Evolutionary conservation across 208 protist species (phyloP), one percentile per base, ranked within the genome.

Genomic region (Trypanosomatidae sp.): DNA sequence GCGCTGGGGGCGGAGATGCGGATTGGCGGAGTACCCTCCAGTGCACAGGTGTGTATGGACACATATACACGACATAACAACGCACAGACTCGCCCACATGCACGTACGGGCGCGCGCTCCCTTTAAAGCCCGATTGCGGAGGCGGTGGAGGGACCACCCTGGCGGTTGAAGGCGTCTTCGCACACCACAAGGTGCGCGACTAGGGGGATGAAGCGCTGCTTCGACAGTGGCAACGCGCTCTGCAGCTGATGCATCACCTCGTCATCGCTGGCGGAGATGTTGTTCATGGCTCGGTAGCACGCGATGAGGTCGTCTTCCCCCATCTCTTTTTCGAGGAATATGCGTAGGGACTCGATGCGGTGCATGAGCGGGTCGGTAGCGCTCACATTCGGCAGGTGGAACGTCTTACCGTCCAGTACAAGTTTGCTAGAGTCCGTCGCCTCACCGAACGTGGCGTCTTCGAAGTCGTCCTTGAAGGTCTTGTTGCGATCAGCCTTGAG

Each of bases 341-440:
- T 83, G 59, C 95, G 90, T 17, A 98, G 85, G 12, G 85, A 87
- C 83, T 98, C 95, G 69, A 98, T 97, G 60, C 95, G 87, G 64
- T 92, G 86, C 88, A 95, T 94, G 12, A 98, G 81, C 33, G 92
- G 90, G 69, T 97, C 92, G 2, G 68, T 80, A 7, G 86, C 88
- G 22, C 80, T 86, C 39, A 95, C 82, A 70, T 96, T 94, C 22
- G 89, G 88, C 62, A 98, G 62, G 41, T 93, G 77, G 12, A 98
- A 82, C 28, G 92, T 93, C 66, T 95, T 91, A n/a, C 95, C 95
- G 55, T 96, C 91, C 17, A 98, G 73, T 74, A 96, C 81, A 41
- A 98, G 95, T 69, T 84, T 86, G 52, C 83, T 87, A 0, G 80
- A 77, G 70, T 94, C 88, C 10, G 73, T 72, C 46, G 84, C 81